Base-by-base conservation (phyloP, 306 rosid species). In the Prunus mira region DNA sequence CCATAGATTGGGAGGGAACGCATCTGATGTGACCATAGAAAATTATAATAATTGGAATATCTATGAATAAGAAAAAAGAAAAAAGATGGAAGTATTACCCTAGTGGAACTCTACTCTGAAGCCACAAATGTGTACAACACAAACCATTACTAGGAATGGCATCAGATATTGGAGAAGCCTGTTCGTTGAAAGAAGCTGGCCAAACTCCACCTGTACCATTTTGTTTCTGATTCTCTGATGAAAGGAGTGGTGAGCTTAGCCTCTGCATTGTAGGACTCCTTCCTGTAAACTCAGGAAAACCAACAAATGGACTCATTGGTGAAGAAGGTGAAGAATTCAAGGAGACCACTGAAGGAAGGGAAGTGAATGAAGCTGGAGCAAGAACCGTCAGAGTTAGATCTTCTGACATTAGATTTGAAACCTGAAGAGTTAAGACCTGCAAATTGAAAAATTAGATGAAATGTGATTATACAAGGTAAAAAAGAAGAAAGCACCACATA, bases 351-450 rank as follows among this genome's bases (percentile, higher is more conserved):
- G 97, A 84, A 51, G 91, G 93, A 71, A 83, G 86, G 66, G 86
- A 85, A 87, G 85, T 73, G 79, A 84, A 83, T 43, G 98, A 91
- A 77, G 97, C 90, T 8, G 98, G 98, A 74, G 99, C 97, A 72
- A 92, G 91, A 80, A 96, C 86, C 24, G 97, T 96, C 81, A 92
- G 80, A 79, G 89, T 91, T 73, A 92, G 91, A 88, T 91, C 97
- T 84, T 91, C 93, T 22, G 91, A 83, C 63, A 96, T 96, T 87
- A 96, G 83, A 86, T 96, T 96, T 81, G 99, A 90, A 75, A 91
- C 98, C 89, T 96, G 96, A 78, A 96, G 93, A 67, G 98, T 92
- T 81, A 96, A 82, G 72, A 92, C 93, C 99, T 96, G 93, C 76
- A 69, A 84, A 79, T 81, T 72, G 80, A 85, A 82, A 74, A 81